Base-by-base conservation (phyloP, 208 protist genomes). In the Acanthamoeba triangularis region DNA sequence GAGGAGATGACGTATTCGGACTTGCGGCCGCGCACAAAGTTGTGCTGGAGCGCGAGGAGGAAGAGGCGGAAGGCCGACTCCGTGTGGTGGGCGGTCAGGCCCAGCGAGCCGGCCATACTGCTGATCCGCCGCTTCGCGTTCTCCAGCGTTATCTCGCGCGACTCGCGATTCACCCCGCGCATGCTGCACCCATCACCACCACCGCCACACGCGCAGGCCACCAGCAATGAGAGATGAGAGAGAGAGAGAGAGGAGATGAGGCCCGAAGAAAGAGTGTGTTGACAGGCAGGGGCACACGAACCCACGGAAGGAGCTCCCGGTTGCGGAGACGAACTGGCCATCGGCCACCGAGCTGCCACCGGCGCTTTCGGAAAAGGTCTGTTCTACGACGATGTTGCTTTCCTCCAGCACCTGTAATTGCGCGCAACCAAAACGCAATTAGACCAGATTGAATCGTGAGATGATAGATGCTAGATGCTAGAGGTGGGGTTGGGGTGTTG, bases 1-100 rank as follows among this genome's bases (percentile, higher is more conserved):
- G 98, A 95, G n/a, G 98, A 98, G 41, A 96, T 95, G 28, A 99
- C 98, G 37, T 97, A 54, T 35, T 97, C 78, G 37, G 96, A 95
- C 25, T 56, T 80, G 8, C 91, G 47, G 16, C 91, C 91, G 20
- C 72, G 28, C n/a, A 96, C 97, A 69, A 98, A 98, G 91, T 98
- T 98, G 93, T 95, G 94, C 74, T 97, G 91, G 1, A 97, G 67
- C 0, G 97, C 97, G 41, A 95, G 69, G 8, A 67, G 14, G 92
- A 96, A 97, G 44, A 93, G 93, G 3, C 96, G 88, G 30, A 97
- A 80, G 23, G 97, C 97, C 1, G 95, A 95, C 28, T 98, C 97
- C 0, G 95, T 44, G 52, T 98, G 96, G 74, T 97, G 94, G n/a
- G 92, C n/a, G 44, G 87, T 95, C n/a, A 98, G 90, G 1, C 88